Percentiles rank a stretch among this genome's conserved stretches.
Conservation (phyloP, 164 flowering plant species). For the Chimonanthus praecox region DNA sequence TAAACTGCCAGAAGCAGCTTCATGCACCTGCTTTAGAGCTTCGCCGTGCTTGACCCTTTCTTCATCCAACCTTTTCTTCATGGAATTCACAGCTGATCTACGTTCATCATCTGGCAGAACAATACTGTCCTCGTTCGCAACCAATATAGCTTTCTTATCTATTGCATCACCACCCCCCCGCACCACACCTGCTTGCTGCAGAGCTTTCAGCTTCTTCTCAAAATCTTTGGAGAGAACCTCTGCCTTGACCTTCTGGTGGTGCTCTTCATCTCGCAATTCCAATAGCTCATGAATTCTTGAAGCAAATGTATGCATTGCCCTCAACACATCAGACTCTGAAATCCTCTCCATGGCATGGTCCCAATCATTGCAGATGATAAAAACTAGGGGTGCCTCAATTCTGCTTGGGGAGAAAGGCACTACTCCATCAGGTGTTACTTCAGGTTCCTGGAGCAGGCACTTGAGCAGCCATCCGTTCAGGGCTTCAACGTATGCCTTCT, state of each 20-base stretch:
- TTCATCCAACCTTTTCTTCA: constrained; percentile 60
- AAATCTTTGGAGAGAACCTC: constrained; percentile 64
- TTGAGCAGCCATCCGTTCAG: constrained; percentile 77
- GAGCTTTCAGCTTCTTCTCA: constrained; percentile 44
- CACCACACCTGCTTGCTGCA: constrained; percentile 31
- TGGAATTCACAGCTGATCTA: constrained; percentile 67
- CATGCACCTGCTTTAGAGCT: constrained; percentile 55
- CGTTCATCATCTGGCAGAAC: constrained; percentile 67
- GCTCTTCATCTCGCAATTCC: constrained; percentile 89
- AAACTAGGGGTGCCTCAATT: constrained; percentile 84
- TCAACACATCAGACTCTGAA: constrained; percentile 44
- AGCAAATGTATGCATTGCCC: constrained; percentile 63
- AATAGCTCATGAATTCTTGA: constrained; percentile 53
- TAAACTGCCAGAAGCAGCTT: constrained; percentile 65
- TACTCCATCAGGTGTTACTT: constrained; percentile 74
- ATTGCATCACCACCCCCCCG: constrained; percentile 28
- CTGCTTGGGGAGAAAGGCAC: constrained; percentile 87
- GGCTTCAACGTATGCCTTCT: constrained; percentile 60
- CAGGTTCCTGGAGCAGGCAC: constrained; percentile 61
- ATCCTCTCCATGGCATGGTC: constrained; percentile 58
- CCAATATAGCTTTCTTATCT: constrained; percentile 40
- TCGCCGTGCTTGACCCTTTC: constrained; percentile 73
- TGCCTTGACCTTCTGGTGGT: constrained; percentile 59
- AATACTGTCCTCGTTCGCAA: constrained; percentile 48
- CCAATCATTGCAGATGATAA: constrained; percentile 90